Base-by-base conservation (phyloP, 495 filamentous ascomycete genomes). In the Cladorrhinum samala region DNA sequence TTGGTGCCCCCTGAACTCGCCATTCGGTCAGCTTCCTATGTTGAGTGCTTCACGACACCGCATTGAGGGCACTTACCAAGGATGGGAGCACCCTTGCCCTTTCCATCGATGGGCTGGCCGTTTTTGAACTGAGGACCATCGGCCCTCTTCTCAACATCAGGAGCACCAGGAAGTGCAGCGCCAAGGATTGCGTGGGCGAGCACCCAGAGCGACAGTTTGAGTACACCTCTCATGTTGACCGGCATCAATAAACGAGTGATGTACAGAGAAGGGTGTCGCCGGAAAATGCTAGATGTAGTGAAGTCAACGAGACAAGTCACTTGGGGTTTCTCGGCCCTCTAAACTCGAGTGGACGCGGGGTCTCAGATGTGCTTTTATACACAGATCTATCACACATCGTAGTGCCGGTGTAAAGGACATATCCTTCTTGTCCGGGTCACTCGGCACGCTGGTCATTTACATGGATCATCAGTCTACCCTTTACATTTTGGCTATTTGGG, bases 61-160 rank as follows among this genome's bases (percentile, higher is more conserved):
- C 13, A 20, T 11, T 13, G n/a, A n/a, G n/a, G n/a, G 8, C 9
- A 60, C 66, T 48, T 70, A 83, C 81, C 80, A 18, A 75, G 53
- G 19, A 84, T 67, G 16, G 77, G 79, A 44, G 70, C 80, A 1
- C 79, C 79, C 60, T 79, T 83, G 36, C 77, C 79, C 38, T 72
- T 76, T 6, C 62, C 69, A 52, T 78, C 76, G 52, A 79, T 76
- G 17, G 81, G 80, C 58, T 83, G 67, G 9, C 78, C 80, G 30
- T 77, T 55, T 3, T 50, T 57, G 53, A 78, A 80, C 56, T 58
- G 51, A 43, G 52, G 52, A 6, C 52, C 52, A 7, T 43, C 50
- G 11, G 9, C 17, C 30, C 45, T 33, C 20, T 40, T 49, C 44
- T 41, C 52, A 8, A 33, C 21, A 2, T 1, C 18, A 24, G 21